Conservation (phyloP, 192 early-diverging fungal genomes). For the Diversispora eburnea region DNA sequence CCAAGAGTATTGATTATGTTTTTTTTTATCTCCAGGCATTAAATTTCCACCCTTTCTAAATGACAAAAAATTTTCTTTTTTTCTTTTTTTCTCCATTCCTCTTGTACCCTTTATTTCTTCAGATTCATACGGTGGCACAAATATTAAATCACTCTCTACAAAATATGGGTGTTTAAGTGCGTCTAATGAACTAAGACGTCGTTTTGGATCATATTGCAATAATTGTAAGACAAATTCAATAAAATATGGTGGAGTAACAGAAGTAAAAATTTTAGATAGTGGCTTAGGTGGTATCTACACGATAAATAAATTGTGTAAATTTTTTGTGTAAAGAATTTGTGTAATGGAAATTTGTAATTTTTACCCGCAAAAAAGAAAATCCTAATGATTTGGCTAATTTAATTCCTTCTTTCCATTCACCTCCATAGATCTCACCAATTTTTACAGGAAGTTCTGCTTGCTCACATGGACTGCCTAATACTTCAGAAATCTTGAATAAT, state of each 20-base stretch:
- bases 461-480: constrained; percentile 70
- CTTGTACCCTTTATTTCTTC: background rate
- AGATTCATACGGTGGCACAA: background rate
- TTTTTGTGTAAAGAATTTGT: background rate
- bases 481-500: constrained; percentile 75
- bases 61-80: constrained; percentile 5
- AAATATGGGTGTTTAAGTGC: constrained; percentile 22
- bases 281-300: constrained; percentile 6
- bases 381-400: constrained; percentile 66
- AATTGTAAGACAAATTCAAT: constrained; percentile 20
- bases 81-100: constrained; percentile 8
- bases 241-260: constrained; percentile 3
- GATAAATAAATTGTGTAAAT: background rate
- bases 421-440: constrained; percentile 30
- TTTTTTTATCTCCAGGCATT: constrained; percentile 11
- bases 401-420: constrained; percentile 71
- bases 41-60: constrained; percentile 5
- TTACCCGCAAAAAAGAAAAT: constrained; percentile 58
- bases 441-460: background rate
- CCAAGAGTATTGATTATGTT: constrained; percentile 5
- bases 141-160: constrained; percentile 9
- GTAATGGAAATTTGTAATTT: background rate
- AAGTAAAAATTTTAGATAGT: constrained; percentile 5
- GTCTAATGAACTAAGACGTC: constrained; percentile 13
- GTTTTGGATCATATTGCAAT: constrained; percentile 21